A percentile compares a stretch with the other conserved stretches of the same genome.
These are phyloP conservation scores for Casaregolazyma suthepensis DNA, from an alignment of 1,139 yeast genomes.

Conservation along the genomic window DNA sequence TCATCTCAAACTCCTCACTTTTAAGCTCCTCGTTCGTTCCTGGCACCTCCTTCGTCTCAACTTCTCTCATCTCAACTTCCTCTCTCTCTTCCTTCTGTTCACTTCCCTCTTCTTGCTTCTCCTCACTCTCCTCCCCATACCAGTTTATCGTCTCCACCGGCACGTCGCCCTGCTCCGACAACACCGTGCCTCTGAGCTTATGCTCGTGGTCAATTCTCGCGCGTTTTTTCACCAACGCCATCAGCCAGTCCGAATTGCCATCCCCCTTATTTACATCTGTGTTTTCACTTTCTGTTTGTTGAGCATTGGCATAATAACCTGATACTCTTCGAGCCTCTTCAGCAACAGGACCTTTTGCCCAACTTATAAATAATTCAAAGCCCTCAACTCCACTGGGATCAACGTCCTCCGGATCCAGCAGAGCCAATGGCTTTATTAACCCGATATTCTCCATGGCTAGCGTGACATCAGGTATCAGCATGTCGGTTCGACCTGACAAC, in stretches of 20 bases:
- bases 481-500: conserved; percentile 37
- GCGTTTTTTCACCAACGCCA: conserved; percentile 31
- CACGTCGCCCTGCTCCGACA: conserved; percentile 17
- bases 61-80: too few species aligned
- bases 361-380: conserved; percentile 40
- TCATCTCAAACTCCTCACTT: too few species aligned
- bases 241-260: conserved; percentile 27
- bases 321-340: conserved; percentile 37
- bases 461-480: conserved; percentile 52
- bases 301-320: conserved; percentile 21
- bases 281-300: conserved; percentile 11
- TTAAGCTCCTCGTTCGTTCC: too few species aligned
- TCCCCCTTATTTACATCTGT: conserved; percentile 5
- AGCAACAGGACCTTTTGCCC: conserved; percentile 43
- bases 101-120: neutral
- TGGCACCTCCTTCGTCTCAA: too few species aligned
- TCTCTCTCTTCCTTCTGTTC: too few species aligned
- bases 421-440: conserved; percentile 44
- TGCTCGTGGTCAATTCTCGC: conserved; percentile 33
- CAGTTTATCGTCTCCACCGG: neutral
- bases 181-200: conserved; percentile 32
- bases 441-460: conserved; percentile 55
- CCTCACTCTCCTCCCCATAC: neutral
- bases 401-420: conserved; percentile 36
- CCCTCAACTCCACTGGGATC: conserved; percentile 32